These are phyloP conservation scores for Russula abietina DNA, from an alignment of 768 basidiomycete genomes.

Conservation along the genomic window DNA sequence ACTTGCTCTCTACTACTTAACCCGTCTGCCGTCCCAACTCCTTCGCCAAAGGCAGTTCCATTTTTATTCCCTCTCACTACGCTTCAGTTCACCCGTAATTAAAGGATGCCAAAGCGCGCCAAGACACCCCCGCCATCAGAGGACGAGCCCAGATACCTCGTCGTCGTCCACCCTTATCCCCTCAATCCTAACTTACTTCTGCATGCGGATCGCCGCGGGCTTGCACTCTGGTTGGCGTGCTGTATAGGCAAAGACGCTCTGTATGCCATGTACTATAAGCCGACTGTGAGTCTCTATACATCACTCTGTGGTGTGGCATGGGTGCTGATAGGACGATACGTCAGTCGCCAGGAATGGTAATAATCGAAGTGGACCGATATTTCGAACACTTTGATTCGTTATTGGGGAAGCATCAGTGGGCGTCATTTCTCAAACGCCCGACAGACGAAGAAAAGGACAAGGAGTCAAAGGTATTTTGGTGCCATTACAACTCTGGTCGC, in stretches of 20 bases:
- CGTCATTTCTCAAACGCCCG: constrained; percentile 35
- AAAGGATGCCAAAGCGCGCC: constrained; percentile 34
- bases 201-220: constrained; percentile 33
- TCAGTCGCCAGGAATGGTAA: constrained; percentile 40
- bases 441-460: constrained; percentile 29
- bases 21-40: not conserved
- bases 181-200: constrained; percentile 39
- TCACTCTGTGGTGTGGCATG: not conserved
- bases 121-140: constrained; percentile 39
- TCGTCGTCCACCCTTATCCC: constrained; percentile 43
- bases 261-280: constrained; percentile 41
- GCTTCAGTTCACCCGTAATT: no score
- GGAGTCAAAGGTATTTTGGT: constrained; percentile 37
- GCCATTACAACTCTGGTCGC: constrained; percentile 35
- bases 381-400: constrained; percentile 33
- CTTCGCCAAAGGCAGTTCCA: not conserved
- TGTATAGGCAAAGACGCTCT: constrained; percentile 34
- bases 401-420: constrained; percentile 42
- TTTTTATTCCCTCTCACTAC: not conserved
- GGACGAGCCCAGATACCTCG: constrained; percentile 42
- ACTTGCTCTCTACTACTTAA: not conserved
- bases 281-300: constrained; percentile 32
- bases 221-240: constrained; percentile 42
- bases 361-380: constrained; percentile 37
- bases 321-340: not conserved